Base-by-base conservation (phyloP, 169 alveolate genomes). In the Eimeria nieschulzi region DNA sequence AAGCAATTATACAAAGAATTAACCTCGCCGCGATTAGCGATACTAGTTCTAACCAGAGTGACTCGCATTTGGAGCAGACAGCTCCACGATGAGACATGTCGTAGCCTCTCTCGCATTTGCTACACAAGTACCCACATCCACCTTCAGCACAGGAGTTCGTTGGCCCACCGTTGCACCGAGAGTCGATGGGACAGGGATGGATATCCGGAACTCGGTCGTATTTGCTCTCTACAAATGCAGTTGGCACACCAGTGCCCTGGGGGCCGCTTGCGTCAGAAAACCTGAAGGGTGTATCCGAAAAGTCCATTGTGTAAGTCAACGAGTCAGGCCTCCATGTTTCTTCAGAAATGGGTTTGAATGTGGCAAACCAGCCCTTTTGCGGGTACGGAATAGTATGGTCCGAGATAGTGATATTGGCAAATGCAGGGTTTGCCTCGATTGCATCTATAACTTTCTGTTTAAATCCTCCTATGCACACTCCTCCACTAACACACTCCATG, bases 321-420 rank as follows among this genome's bases (percentile, higher is more conserved):
- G 63, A 63, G 12, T 51, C 51, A 33, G 88, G 88, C 63, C 76
- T 56, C 88, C 88, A 82, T 1, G 88, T 39, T 26, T 82, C 78
- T 33, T 82, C 61, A 26, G 88, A 66, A 9, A 26, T 64, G 2
- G 70, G 79, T 71, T 88, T 88, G 88, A 75, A 88, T 21, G 80
- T 79, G 9, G 93, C 93, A 68, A 75, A 92, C 83, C 75, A 92
- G 63, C 94, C 94, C 63, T 59, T 87, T 8, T 75, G 83, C 53
- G 94, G 94, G 72, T 75, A 92, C 25, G 94, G 94, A 12, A 82
- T 78, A 9, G 83, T 82, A 63, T 92, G 94, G 64, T 92, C 94
- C 0, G 75, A 75, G 21, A 92, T 71, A 15, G 86, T 71, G 79
- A 92, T 92, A 21, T 92, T 70, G n/a, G 78, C 59, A 55, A 55